Percentiles rank a stretch among this genome's conserved stretches.
phyloP scores from a whole-genome alignment of 2,329 filamentous ascomycete species.

The Diaporthe longicolla region DNA sequence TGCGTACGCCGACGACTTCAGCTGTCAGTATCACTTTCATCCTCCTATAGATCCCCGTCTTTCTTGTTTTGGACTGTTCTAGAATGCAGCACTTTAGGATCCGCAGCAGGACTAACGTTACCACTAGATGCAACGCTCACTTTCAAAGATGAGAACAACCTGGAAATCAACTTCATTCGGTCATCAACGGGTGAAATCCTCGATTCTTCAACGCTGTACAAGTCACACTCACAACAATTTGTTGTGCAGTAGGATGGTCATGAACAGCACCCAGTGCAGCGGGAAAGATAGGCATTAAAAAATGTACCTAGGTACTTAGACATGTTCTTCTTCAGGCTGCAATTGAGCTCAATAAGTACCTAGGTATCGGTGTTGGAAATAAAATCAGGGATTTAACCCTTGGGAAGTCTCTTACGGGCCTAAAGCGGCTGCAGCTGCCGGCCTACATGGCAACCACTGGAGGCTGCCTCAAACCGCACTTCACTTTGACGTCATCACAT shows the following conservation, averaged over 20 bases:
- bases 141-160: slow-evolving; percentile 59
- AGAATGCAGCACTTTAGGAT: too few relatives aligned
- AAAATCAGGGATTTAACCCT: too few relatives aligned
- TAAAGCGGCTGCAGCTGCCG: too few relatives aligned
- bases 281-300: rapidly evolving
- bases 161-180: slow-evolving; percentile 66
- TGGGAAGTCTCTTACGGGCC: too few relatives aligned
- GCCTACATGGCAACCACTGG: background rate
- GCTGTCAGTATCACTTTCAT: slow-evolving; percentile 48
- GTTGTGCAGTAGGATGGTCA: slow-evolving; percentile 53
- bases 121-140: slow-evolving; percentile 57
- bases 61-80: too few relatives aligned
- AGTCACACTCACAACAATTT: slow-evolving; percentile 61
- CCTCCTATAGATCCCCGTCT: too few relatives aligned
- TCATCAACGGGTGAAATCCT: slow-evolving; percentile 63
- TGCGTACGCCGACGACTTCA: slow-evolving; percentile 66
- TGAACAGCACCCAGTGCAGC: background rate
- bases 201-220: slow-evolving; percentile 63
- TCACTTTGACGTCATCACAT: slow-evolving; percentile 39
- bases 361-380: too few relatives aligned
- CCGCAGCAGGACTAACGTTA: too few relatives aligned
- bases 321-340: too few relatives aligned
- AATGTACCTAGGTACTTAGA: too few relatives aligned
- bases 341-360: too few relatives aligned
- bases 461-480: background rate